phyloP scores from a whole-genome alignment of 768 basidiomycete genomes.

The Kwoniella sp. region DNA sequence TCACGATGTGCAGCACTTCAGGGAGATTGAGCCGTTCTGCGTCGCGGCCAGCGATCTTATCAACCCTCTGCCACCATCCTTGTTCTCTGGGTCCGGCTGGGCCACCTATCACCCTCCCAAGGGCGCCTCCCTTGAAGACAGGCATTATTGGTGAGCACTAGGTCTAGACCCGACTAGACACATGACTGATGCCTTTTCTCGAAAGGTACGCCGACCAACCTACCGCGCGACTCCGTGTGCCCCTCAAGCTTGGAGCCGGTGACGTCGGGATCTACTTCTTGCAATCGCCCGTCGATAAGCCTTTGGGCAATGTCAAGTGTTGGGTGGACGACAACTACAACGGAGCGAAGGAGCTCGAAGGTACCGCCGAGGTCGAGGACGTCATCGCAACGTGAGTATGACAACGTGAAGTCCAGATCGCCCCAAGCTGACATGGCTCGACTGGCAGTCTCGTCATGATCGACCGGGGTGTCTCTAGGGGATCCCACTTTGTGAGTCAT shows the following conservation, averaged over 20 bases:
- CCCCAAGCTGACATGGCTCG: background rate
- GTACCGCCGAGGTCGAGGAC: conserved; percentile 64
- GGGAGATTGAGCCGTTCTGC: conserved; percentile 86
- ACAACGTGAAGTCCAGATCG: background rate
- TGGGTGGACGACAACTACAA: conserved; percentile 96
- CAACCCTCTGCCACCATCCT: conserved; percentile 87
- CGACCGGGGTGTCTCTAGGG: conserved; percentile 75
- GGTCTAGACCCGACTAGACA: background rate
- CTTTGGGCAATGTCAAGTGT: conserved; percentile 68
- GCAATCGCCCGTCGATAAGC: conserved; percentile 60
- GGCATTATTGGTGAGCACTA: conserved; percentile 69
- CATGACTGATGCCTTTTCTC: background rate
- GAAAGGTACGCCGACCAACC: conserved; percentile 68
- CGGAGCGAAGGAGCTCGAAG: conserved; percentile 72
- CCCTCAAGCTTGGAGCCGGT: conserved; percentile 76
- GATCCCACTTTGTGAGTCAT: conserved; percentile 70
- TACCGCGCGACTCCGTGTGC: conserved; percentile 74
- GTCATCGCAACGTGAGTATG: conserved; percentile 63
- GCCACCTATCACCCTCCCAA: conserved; percentile 65
- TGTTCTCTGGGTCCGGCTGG: conserved; percentile 95
- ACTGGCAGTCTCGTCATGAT: conserved; percentile 68
- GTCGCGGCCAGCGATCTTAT: conserved; percentile 96
- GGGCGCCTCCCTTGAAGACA: conserved; percentile 54
- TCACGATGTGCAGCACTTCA: conserved; percentile 56
- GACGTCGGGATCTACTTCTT: conserved; percentile 90